Conservation (phyloP, 1,284 basidiomycete species). For the Marasmius oreades region DNA sequence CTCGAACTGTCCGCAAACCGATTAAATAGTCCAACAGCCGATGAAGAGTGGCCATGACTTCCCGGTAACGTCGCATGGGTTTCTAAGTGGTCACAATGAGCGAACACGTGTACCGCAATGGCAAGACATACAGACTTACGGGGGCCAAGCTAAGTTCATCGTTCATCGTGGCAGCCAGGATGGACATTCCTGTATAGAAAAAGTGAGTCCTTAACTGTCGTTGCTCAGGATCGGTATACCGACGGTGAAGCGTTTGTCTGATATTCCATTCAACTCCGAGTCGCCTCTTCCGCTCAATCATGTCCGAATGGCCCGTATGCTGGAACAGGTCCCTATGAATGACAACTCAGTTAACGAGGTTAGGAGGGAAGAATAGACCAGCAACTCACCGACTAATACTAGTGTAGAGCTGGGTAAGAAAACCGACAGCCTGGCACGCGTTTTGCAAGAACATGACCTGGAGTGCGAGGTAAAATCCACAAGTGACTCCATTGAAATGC, state of each 20-base stretch:
- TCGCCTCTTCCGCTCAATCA: conserved; percentile 25
- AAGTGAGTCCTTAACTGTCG: background rate
- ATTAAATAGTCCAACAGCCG: conserved; percentile 43
- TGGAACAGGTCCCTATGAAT: conserved; percentile 36
- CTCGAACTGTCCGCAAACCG: conserved; percentile 44
- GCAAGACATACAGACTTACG: conserved; percentile 26
- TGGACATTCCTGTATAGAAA: conserved; percentile 25
- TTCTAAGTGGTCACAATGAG: conserved; percentile 30
- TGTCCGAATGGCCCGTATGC: conserved; percentile 24
- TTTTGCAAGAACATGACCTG: conserved; percentile 44
- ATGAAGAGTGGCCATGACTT: conserved; percentile 37
- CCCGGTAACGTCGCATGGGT: conserved; percentile 44
- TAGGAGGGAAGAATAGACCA: background rate
- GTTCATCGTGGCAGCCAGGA: conserved; percentile 40
- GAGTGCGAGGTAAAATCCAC: background rate
- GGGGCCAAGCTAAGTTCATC: conserved; percentile 49
- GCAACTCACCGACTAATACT: conserved; percentile 39
- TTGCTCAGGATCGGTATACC: background rate
- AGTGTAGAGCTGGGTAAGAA: conserved; percentile 43
- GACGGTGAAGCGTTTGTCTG: conserved; percentile 36
- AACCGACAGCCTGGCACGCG: conserved; percentile 36
- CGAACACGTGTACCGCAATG: background rate
- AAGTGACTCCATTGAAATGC: background rate
- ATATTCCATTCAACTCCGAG: conserved; percentile 42
- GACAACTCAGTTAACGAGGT: conserved; percentile 2